Evolutionary conservation across 2,329 filamentous ascomycete species (phyloP).

Genomic region (Alternaria atra): DNA sequence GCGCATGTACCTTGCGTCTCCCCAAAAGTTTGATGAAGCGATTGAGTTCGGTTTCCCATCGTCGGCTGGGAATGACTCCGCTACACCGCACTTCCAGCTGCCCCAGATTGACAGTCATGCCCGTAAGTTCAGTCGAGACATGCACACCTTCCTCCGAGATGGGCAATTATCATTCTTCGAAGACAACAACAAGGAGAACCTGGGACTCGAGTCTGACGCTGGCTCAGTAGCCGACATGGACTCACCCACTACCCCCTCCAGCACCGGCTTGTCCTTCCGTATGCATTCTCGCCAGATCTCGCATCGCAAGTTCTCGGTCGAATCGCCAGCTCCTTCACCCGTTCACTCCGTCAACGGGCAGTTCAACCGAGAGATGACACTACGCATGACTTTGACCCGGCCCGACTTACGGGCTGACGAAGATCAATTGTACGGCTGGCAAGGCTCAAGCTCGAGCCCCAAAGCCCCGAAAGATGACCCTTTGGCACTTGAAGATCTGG

Average conservation of each 20-base stretch:
- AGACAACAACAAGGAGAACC: slow-evolving; percentile 40
- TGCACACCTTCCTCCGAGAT: slow-evolving; percentile 67
- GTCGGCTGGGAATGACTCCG: slow-evolving; percentile 36
- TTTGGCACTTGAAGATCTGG: slow-evolving; percentile 64
- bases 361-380: slow-evolving; percentile 83
- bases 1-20: slow-evolving; percentile 83
- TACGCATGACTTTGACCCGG: slow-evolving; percentile 93
- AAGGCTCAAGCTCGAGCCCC: slow-evolving; percentile 46
- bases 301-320: slow-evolving; percentile 44
- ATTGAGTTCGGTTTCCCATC: slow-evolving; percentile 92
- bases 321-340: slow-evolving; percentile 39
- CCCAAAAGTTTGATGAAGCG: slow-evolving; percentile 94
- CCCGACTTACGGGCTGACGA: slow-evolving; percentile 84
- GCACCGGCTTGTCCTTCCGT: slow-evolving; percentile 45
- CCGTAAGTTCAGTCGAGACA: slow-evolving; percentile 59
- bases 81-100: slow-evolving; percentile 38
- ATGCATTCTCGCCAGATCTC: slow-evolving; percentile 42
- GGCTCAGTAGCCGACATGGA: slow-evolving; percentile 47
- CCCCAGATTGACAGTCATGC: slow-evolving; percentile 50
- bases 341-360: slow-evolving; percentile 33
- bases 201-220: slow-evolving; percentile 43
- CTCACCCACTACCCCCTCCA: slow-evolving; percentile 50
- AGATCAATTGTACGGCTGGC: slow-evolving; percentile 76
- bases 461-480: slow-evolving; percentile 57
- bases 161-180: slow-evolving; percentile 60